Evolutionary conservation across 202 grass and related monocot genomes (phyloP), one percentile per base, ranked within the genome.

Genomic region (Panicum virgatum): DNA sequence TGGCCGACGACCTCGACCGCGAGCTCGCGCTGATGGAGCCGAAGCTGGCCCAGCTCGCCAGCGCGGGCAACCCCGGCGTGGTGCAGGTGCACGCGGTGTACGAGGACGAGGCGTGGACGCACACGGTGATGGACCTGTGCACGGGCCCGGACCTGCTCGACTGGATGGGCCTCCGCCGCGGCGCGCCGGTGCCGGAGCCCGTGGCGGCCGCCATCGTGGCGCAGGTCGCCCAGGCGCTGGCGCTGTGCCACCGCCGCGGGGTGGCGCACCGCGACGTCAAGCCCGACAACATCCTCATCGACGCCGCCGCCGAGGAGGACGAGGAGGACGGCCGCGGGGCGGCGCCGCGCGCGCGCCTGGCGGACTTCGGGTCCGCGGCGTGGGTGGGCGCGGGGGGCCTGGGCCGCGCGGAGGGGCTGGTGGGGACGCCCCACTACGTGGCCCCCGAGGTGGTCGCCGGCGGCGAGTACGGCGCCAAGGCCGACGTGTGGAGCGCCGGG

Each of bases 371-470:
- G 48, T 97, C 94, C 11, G 94, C 94, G 19, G 94, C 86, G 70
- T 90, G 68, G 65, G 84, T 97, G 60, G 81, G 58, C 15, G 83
- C 38, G 2, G 81, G 56, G 2, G 90, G 85, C 1, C 18, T 80
- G 1, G 82, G 92, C 0, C 80, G 15, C 6, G 89, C 85, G 40
- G 84, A 80, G 69, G 94, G 94, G 2, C 81, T 97, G 25, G 94
- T 97, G 9, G 94, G 94, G n/a, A 97, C 94, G 18, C 94, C 94
- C 2, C 91, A 94, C 77, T 94, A 97, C 80, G 94, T 97, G 64
- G 94, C 92, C 7, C 94, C 94, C 26, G 94, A 97, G 89, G 94
- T 97, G 40, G 88, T 97, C 2, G 68, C 63, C 29, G 92, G 92
- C 7, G 64, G 64, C 5, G 90, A 98, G 75, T 98, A 98, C 82